Evolutionary conservation across 2,329 filamentous ascomycete genomes (phyloP), one percentile per base, ranked within the genome.

Genomic region (Chaetoscypha palmicola): DNA sequence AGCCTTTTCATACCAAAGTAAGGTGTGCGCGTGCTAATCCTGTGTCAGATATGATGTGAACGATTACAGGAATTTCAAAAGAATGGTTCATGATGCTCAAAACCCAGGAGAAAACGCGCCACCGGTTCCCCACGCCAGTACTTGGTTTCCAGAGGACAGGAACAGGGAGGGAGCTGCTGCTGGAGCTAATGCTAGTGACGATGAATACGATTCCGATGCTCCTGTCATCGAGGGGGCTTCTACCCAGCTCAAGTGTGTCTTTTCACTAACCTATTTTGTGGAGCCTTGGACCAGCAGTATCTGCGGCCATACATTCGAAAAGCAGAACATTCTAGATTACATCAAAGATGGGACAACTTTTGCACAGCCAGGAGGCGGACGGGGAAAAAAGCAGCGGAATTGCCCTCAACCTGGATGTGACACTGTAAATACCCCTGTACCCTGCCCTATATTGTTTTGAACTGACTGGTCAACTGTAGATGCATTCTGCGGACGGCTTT

Each of bases 241-340:
- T 3, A 70, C 80, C 41, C 83, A 77, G 60, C 75, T 82, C 23
- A 81, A 77, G 54, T 90, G 85, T 56, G 83, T 83, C 0, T 62
- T 90, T 16, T 83, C 83, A 0, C 67, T 88, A 51, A 68, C 69
- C 40, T 68, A 74, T 34, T 80, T 87, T 67, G 66, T 68, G 32
- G 73, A 86, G 41, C 85, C 85, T 0, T 79, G 77, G 56, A 84
- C 76, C 43, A 85, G 77, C 54, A 66, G 60, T 11, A 75, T 76
- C 51, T 90, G 85, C 67, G 79, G 76, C 43, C 85, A 90, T 61
- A 80, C 75, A 0, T 90, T 86, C 58, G 82, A 90, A 58, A 81
- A 77, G 61, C 57, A 61, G 1, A 76, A 77, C 1, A 81, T 90
- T 30, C 45, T 76, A 19, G 72, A 77, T 33, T 81, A 57, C 40